phyloP scores from a whole-genome alignment of 169 alveolate species.

The Fabrea salina region DNA sequence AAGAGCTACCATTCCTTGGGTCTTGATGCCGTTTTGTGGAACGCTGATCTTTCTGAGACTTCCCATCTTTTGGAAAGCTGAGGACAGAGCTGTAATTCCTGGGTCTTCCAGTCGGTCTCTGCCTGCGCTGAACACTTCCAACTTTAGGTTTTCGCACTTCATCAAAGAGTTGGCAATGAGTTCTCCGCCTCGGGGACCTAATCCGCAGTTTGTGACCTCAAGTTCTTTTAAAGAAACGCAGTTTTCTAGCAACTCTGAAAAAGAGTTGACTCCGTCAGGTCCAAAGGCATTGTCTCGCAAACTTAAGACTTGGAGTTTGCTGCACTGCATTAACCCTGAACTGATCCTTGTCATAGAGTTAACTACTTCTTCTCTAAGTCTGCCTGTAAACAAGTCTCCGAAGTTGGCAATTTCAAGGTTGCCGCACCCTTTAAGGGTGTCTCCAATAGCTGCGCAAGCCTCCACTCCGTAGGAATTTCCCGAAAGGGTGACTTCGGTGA shows the following conservation, averaged over 20 bases:
- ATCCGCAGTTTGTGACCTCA: conserved; percentile 8
- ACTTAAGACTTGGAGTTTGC: not conserved
- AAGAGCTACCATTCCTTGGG: conserved; percentile 7
- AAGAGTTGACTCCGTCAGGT: conserved; percentile 28
- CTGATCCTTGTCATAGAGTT: not conserved
- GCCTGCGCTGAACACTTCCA: conserved; percentile 18
- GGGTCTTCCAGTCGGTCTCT: conserved; percentile 18
- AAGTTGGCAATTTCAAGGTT: conserved; percentile 18
- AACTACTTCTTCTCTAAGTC: conserved; percentile 5
- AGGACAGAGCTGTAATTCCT: conserved; percentile 1
- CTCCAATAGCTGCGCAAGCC: conserved; percentile 19
- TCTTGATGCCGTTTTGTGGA: conserved; percentile 24
- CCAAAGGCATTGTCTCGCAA: conserved; percentile 37
- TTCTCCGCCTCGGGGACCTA: conserved; percentile 28
- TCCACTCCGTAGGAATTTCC: conserved; percentile 24
- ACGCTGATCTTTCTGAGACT: conserved; percentile 24
- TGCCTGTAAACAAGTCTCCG: conserved; percentile 11
- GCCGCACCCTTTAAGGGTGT: not conserved
- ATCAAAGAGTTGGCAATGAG: not conserved
- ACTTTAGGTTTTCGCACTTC: not conserved
- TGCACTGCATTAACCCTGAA: not conserved
- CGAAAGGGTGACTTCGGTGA: conserved; percentile 13
- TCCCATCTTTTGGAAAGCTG: not conserved
- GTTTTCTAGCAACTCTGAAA: not conserved
- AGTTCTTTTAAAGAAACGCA: not conserved